A percentile compares a stretch with the other conserved stretches of the same genome.
These are phyloP conservation scores for Fusarium coffeatum DNA, from an alignment of 2,329 filamentous ascomycete genomes.

Conservation along the genomic window DNA sequence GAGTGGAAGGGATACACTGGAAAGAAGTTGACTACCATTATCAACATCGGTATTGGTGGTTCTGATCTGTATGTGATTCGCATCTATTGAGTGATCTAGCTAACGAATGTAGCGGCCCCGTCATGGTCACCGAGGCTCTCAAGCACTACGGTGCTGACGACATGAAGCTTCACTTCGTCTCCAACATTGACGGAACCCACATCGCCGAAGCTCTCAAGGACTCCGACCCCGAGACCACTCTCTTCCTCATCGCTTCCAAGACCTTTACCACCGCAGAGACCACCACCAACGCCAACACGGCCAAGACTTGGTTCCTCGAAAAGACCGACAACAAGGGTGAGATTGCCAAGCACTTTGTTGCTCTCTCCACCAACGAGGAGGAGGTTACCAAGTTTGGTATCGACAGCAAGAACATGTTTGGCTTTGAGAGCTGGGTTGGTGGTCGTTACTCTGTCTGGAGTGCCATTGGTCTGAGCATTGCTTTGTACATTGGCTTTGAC, in stretches of 20 bases:
- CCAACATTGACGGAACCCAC: conserved; percentile 99
- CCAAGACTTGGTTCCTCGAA: conserved; percentile 96
- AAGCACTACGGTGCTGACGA: conserved; percentile 91
- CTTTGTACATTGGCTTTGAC: conserved; percentile 94
- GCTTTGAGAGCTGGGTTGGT: conserved; percentile 98
- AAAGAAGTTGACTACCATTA: conserved; percentile 95
- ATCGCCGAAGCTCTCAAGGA: conserved; percentile 90
- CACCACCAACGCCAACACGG: conserved; percentile 94
- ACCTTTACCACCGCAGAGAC: conserved; percentile 99
- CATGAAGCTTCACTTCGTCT: conserved; percentile 96
- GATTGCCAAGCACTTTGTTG: conserved; percentile 98
- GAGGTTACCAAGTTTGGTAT: conserved; percentile 99
- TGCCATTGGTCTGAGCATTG: conserved; percentile 94
- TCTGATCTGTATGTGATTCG: conserved; percentile 85
- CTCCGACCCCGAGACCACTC: conserved; percentile 96
- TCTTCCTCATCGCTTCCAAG: conserved; percentile 98
- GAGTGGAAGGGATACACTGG: conserved; percentile 97
- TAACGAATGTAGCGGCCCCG: conserved; percentile 75
- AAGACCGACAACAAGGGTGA: conserved; percentile 79
- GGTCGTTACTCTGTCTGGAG: conserved; percentile 99
- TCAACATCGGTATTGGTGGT: conserved; percentile 98
- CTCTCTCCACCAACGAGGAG: conserved; percentile 92
- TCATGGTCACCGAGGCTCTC: conserved; percentile 98
- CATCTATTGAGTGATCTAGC: neutral
- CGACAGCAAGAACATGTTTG: conserved; percentile 99